Conservation (phyloP, 192 early-diverging fungal genomes). For the Coemansia sp. region DNA sequence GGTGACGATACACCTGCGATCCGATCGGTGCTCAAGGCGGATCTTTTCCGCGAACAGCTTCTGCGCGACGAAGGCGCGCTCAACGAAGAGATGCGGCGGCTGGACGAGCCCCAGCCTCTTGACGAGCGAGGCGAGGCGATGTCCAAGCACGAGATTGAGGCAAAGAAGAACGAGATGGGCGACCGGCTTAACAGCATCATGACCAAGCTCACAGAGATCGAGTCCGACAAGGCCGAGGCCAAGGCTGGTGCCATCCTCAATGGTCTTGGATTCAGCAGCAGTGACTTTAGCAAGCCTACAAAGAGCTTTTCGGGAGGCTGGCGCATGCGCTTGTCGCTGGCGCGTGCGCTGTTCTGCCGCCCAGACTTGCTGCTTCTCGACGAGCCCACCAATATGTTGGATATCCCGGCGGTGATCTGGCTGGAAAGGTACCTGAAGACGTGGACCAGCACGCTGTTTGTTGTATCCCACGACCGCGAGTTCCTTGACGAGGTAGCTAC, state of each 20-base stretch:
- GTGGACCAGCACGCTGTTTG: constrained; percentile 88
- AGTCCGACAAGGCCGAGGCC: constrained; percentile 94
- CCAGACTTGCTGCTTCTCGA: constrained; percentile 90
- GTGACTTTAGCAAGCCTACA: constrained; percentile 79
- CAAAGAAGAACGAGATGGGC: constrained; percentile 56
- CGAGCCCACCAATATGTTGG: constrained; percentile 89
- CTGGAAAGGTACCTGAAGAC: constrained; percentile 90
- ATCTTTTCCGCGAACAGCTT: constrained; percentile 87
- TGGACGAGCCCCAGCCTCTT: constrained; percentile 36
- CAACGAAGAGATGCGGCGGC: constrained; percentile 53
- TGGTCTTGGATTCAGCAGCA: constrained; percentile 90
- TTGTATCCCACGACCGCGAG: constrained; percentile 98
- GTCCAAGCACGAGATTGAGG: constrained; percentile 58
- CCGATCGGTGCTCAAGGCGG: constrained; percentile 87
- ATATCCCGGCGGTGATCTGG: constrained; percentile 98
- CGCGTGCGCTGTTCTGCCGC: constrained; percentile 94
- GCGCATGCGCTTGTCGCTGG: constrained; percentile 98
- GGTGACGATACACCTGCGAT: constrained; percentile 88
- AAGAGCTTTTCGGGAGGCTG: constrained; percentile 98
- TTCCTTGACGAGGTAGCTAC: constrained; percentile 97
- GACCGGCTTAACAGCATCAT: constrained; percentile 78
- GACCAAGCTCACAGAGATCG: constrained; percentile 87
- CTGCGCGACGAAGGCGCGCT: constrained; percentile 77
- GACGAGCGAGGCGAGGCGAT: constrained; percentile 53
- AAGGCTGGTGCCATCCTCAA: constrained; percentile 92